phyloP scores from a whole-genome alignment of 2,329 filamentous ascomycete genomes.

The Arthrobotrys megalospora region DNA sequence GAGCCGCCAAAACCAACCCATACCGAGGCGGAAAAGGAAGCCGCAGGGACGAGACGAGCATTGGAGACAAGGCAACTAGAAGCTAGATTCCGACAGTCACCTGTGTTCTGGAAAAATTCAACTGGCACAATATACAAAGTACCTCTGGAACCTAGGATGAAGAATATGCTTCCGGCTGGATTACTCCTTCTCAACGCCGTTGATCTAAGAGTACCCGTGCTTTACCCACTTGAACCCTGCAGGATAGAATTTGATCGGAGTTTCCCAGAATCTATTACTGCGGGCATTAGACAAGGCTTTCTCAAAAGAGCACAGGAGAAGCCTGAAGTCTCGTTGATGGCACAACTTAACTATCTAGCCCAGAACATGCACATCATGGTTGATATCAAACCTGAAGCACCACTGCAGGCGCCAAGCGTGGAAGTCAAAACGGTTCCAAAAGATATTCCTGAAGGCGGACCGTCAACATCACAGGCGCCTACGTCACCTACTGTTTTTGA shows the following conservation, averaged over 20 bases:
- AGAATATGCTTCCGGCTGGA: slow-evolving; percentile 59
- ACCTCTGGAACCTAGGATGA: slow-evolving; percentile 61
- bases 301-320: slow-evolving; percentile 58
- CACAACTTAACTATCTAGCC: slow-evolving; percentile 61
- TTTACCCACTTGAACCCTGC: slow-evolving; percentile 61
- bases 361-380: slow-evolving; percentile 60
- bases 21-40: slow-evolving; percentile 45
- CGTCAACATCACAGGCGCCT: slow-evolving; percentile 15
- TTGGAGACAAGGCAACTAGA: slow-evolving; percentile 61
- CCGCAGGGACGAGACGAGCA: slow-evolving; percentile 48
- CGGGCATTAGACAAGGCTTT: slow-evolving; percentile 58
- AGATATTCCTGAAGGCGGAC: slow-evolving; percentile 17
- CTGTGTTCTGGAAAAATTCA: slow-evolving; percentile 60
- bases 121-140: slow-evolving; percentile 61
- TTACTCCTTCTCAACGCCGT: slow-evolving; percentile 57
- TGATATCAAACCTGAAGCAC: slow-evolving; percentile 20
- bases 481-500: slow-evolving; percentile 24
- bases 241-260: slow-evolving; percentile 54
- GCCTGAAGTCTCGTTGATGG: slow-evolving; percentile 59
- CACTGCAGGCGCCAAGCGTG: background rate
- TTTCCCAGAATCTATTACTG: slow-evolving; percentile 44
- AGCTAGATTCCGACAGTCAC: slow-evolving; percentile 60
- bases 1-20: slow-evolving; percentile 37
- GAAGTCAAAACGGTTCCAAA: slow-evolving; percentile 5
- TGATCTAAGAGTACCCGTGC: slow-evolving; percentile 58